A percentile compares a stretch with the other conserved stretches of the same genome.
Conservation (phyloP, 257 asterid species). For the Pogostemon cablin region DNA sequence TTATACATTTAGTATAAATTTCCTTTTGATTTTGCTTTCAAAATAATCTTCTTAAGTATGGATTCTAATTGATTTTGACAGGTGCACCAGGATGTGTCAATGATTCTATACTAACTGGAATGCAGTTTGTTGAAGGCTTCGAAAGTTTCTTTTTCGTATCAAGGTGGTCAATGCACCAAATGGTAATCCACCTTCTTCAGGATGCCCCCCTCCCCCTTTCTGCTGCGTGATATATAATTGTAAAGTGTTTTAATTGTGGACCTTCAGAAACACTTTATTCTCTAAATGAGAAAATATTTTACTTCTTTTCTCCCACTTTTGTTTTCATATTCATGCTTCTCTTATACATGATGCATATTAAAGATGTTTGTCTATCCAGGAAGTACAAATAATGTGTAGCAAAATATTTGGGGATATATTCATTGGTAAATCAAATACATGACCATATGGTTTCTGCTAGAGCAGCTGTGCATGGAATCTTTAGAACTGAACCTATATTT, state of each 20-base stretch:
- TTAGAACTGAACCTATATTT: neutral
- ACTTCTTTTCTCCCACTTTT: neutral
- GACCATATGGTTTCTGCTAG: neutral
- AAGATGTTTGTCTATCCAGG: neutral
- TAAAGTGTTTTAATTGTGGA: neutral
- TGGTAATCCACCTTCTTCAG: slow-evolving; percentile 50
- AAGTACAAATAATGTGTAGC: slow-evolving; percentile 15
- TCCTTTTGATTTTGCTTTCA: slow-evolving; percentile 4
- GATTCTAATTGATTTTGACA: slow-evolving; percentile 36
- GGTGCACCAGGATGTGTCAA: slow-evolving; percentile 89
- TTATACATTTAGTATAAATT: neutral
- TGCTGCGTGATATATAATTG: neutral
- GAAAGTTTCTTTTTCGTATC: slow-evolving; percentile 82
- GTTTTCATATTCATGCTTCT: slow-evolving; percentile 10
- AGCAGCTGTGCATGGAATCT: neutral
- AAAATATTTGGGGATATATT: neutral
- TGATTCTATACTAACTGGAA: slow-evolving; percentile 74
- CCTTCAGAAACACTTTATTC: neutral
- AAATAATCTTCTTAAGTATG: slow-evolving; percentile 14
- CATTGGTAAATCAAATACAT: slow-evolving; percentile 1
- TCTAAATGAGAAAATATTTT: neutral
- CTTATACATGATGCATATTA: neutral
- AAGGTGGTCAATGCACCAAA: slow-evolving; percentile 93
- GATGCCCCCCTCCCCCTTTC: neutral
- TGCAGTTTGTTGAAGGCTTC: slow-evolving; percentile 89